A percentile compares a stretch with the other conserved stretches of the same genome.
These are phyloP conservation scores for Chondrostereum purpureum DNA, from an alignment of 1,284 basidiomycete genomes.

Conservation along the genomic window DNA sequence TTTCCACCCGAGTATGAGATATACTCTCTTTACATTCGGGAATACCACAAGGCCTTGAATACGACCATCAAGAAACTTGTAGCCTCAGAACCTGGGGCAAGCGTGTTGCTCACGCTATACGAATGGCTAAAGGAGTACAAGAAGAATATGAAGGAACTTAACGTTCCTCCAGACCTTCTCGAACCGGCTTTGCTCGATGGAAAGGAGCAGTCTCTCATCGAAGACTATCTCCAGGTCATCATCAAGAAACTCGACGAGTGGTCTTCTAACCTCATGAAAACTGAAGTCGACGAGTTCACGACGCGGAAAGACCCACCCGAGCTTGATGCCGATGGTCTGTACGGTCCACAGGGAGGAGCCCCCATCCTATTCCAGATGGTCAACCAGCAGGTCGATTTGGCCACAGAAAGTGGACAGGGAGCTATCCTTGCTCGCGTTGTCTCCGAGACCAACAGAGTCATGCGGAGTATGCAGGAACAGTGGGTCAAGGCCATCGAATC, in stretches of 20 bases:
- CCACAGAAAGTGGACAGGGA: conserved; percentile 93
- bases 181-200: conserved; percentile 89
- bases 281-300: conserved; percentile 83
- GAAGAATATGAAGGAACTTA: conserved; percentile 90
- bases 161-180: conserved; percentile 75
- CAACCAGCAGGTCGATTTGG: conserved; percentile 94
- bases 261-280: conserved; percentile 90
- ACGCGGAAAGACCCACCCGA: conserved; percentile 84
- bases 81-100: conserved; percentile 78
- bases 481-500: conserved; percentile 83
- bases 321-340: conserved; percentile 81
- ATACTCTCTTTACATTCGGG: conserved; percentile 76
- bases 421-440: conserved; percentile 89
- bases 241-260: conserved; percentile 96
- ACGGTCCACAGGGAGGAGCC: conserved; percentile 81
- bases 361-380: conserved; percentile 98
- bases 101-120: conserved; percentile 78
- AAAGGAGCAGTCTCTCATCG: conserved; percentile 88
- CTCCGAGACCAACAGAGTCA: conserved; percentile 83
- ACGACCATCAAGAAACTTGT: conserved; percentile 68
- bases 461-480: conserved; percentile 84
- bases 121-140: conserved; percentile 96
- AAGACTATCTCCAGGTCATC: conserved; percentile 93
- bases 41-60: conserved; percentile 91
- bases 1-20: conserved; percentile 94